Percentiles rank a stretch among this genome's conserved stretches.
These are phyloP conservation scores for Mycosphaerella sp. DNA, from an alignment of 2,329 filamentous ascomycete genomes.

Conservation along the genomic window DNA sequence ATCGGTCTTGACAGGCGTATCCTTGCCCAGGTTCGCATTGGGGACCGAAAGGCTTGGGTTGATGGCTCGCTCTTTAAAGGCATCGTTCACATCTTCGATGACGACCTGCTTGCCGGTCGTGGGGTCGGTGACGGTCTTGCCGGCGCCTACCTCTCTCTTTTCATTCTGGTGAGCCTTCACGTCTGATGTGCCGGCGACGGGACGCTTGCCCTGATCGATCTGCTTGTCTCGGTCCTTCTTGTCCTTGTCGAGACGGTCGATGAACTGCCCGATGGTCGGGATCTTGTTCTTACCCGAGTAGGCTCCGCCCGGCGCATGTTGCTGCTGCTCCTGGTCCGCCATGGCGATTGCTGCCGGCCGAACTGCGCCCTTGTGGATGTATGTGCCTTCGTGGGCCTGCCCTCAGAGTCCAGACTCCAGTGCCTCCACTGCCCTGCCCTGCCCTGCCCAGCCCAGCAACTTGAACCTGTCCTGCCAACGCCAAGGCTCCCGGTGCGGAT, in stretches of 20 bases:
- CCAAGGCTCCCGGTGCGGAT: too few relatives aligned
- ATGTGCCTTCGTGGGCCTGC: background rate
- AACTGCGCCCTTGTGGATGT: too few relatives aligned
- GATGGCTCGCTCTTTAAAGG: conserved; percentile 63
- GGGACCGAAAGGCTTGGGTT: conserved; percentile 76
- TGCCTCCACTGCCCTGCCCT: too few relatives aligned
- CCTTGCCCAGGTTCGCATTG: conserved; percentile 78
- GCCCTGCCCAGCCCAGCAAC: too few relatives aligned
- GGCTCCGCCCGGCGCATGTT: conserved; percentile 49
- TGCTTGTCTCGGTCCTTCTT: conserved; percentile 68
- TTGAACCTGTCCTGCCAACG: too few relatives aligned
- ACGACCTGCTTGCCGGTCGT: conserved; percentile 79
- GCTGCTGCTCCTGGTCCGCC: conserved; percentile 16
- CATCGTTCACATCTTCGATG: conserved; percentile 72
- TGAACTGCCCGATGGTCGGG: conserved; percentile 79
- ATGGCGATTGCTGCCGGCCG: background rate
- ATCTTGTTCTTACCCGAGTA: conserved; percentile 81
- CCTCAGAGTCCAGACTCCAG: too few relatives aligned
- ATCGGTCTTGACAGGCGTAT: conserved; percentile 65
- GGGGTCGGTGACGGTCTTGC: conserved; percentile 71
- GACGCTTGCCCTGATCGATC: conserved; percentile 51
- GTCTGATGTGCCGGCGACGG: conserved; percentile 31
- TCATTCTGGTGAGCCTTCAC: conserved; percentile 45
- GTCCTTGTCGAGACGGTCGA: conserved; percentile 69
- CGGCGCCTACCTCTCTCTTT: conserved; percentile 41